A percentile compares a stretch with the other conserved stretches of the same genome.
Conservation (phyloP, 495 filamentous ascomycete species). For the Lindgomyces ingoldianus region DNA sequence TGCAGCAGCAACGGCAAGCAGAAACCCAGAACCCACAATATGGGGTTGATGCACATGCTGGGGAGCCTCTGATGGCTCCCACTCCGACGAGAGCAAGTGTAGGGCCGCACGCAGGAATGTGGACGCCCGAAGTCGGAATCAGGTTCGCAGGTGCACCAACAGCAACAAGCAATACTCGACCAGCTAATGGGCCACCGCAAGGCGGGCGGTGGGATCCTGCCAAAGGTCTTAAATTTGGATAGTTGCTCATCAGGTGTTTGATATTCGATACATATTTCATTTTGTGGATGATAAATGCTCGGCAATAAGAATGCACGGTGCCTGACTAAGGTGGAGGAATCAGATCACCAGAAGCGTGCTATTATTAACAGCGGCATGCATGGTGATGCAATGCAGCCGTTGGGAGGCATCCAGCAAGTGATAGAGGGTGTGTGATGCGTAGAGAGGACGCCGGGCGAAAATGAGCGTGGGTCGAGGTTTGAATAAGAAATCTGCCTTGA, state of each 20-base stretch:
- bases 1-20: slow-evolving; percentile 44
- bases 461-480: not conserved
- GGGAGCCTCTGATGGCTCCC: slow-evolving; percentile 37
- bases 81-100: slow-evolving; percentile 40
- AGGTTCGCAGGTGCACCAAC: slow-evolving; percentile 56
- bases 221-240: slow-evolving; percentile 40
- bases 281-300: not conserved
- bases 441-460: not conserved
- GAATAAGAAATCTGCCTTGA: slow-evolving; percentile 26
- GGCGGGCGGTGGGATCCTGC: slow-evolving; percentile 41
- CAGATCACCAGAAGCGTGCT: slow-evolving; percentile 4
- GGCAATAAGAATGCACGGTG: not conserved
- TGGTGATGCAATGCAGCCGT: slow-evolving; percentile 27
- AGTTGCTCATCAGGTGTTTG: not conserved
- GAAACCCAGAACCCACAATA: slow-evolving; percentile 40
- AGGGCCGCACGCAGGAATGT: slow-evolving; percentile 52
- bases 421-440: not conserved
- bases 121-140: slow-evolving; percentile 79
- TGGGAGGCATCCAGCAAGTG: not conserved
- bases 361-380: slow-evolving; percentile 12
- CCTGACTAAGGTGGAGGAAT: not conserved
- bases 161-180: slow-evolving; percentile 14
- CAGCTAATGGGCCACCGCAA: slow-evolving; percentile 25
- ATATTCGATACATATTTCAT: not conserved
- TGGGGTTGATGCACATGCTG: slow-evolving; percentile 22